These are phyloP conservation scores for Solanum aculeatissimum DNA, from an alignment of 305 asterid genomes.

Conservation along the genomic window DNA sequence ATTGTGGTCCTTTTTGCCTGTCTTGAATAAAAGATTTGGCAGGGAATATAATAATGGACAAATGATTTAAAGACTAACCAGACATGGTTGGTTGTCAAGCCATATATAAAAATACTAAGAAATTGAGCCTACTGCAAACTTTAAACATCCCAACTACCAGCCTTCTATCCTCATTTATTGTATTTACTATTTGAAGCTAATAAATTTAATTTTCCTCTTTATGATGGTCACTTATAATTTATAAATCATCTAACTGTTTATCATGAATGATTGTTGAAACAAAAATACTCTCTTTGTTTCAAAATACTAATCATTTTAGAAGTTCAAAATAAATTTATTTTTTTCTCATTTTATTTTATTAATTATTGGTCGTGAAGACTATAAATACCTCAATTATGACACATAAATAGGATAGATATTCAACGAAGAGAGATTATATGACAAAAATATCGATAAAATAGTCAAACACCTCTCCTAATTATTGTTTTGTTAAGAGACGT, in stretches of 20 bases:
- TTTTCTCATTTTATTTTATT: not conserved
- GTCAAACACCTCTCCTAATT: not conserved
- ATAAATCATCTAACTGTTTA: not conserved
- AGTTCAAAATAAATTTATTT: not conserved
- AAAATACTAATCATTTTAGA: not conserved
- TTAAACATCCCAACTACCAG: slow-evolving; percentile 14
- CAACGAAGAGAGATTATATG: not conserved
- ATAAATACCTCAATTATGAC: not conserved
- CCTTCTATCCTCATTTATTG: not conserved
- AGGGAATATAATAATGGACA: not conserved
- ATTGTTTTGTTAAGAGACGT: not conserved
- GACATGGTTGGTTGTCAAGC: not conserved
- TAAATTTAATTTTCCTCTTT: not conserved
- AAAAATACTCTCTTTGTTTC: not conserved
- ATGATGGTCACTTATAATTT: not conserved
- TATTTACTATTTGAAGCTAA: not conserved
- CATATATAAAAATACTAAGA: not conserved
- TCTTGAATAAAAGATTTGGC: not conserved
- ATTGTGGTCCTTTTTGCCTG: not conserved
- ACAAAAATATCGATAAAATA: not conserved
- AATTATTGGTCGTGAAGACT: not conserved
- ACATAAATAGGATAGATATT: not conserved
- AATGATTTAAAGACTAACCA: not conserved
- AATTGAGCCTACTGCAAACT: not conserved
- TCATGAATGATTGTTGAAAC: not conserved